Evolutionary conservation across 768 basidiomycete genomes (phyloP).

Genomic region (Dacryopinax primogenitus): DNA sequence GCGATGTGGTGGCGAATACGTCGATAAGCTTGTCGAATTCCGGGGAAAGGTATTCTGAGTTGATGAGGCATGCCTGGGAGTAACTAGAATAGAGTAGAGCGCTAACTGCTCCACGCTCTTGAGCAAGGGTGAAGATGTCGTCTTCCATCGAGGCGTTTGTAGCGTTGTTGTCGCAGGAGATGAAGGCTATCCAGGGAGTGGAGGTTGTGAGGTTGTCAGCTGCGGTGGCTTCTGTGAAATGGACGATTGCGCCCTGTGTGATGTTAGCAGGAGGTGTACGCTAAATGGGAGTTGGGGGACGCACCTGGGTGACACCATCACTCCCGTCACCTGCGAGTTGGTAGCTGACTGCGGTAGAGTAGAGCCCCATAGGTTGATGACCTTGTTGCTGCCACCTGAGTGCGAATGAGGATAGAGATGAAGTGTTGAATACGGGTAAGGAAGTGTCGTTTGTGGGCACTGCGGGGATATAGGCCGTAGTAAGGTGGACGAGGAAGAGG

Average conservation of each 20-base stretch:
- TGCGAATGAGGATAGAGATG: slow-evolving; percentile 9
- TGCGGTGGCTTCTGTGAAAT: slow-evolving; percentile 57
- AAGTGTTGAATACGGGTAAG: slow-evolving; percentile 15
- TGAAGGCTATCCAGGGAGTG: slow-evolving; percentile 85
- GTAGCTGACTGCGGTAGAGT: slow-evolving; percentile 27
- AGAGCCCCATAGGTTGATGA: slow-evolving; percentile 42
- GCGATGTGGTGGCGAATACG: slow-evolving; percentile 55
- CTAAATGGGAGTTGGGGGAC: slow-evolving; percentile 15
- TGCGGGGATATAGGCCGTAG: slow-evolving; percentile 55
- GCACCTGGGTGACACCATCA: slow-evolving; percentile 44
- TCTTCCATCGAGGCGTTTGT: slow-evolving; percentile 43
- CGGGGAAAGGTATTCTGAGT: slow-evolving; percentile 52
- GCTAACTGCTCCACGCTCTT: slow-evolving; percentile 63
- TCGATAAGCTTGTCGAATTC: slow-evolving; percentile 61
- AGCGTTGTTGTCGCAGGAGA: slow-evolving; percentile 69
- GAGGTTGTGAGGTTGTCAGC: slow-evolving; percentile 34
- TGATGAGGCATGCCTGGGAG: slow-evolving; percentile 63
- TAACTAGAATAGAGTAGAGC: slow-evolving; percentile 72
- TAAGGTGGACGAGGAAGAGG: not conserved
- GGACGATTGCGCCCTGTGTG: slow-evolving; percentile 68
- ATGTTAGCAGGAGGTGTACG: slow-evolving; percentile 10
- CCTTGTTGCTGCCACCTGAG: slow-evolving; percentile 25
- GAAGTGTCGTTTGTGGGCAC: slow-evolving; percentile 52
- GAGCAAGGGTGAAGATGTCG: slow-evolving; percentile 75
- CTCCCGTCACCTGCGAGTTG: slow-evolving; percentile 43